Evolutionary conservation across 148 eudicot species (phyloP).

Genomic region (Fallopia convolvulus): DNA sequence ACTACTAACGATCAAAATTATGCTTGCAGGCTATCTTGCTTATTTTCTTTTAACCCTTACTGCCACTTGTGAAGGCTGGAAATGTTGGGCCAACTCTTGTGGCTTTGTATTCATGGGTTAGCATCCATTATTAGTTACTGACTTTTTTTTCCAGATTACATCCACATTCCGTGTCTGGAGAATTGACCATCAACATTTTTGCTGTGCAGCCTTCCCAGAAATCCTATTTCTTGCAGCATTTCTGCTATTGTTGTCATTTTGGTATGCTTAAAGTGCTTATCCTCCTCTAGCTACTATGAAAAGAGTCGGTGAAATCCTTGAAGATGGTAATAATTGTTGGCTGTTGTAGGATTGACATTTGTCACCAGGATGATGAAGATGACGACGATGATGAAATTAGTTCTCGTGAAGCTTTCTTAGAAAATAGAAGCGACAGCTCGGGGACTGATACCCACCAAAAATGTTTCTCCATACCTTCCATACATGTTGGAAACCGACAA

Average conservation of each 20-base stretch:
- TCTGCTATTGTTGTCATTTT: conserved; percentile 88
- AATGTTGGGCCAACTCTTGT: conserved; percentile 72
- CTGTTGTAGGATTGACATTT: conserved; percentile 76
- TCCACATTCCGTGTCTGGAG: not conserved
- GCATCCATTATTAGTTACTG: conserved; percentile 12
- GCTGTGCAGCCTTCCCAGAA: conserved; percentile 72
- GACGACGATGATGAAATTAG: conserved; percentile 69
- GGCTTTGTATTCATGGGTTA: conserved; percentile 90
- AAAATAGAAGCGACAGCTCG: conserved; percentile 24
- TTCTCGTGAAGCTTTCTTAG: conserved; percentile 54
- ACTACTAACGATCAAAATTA: not conserved
- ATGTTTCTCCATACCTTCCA: conserved; percentile 45
- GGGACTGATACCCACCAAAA: conserved; percentile 29
- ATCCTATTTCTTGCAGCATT: conserved; percentile 82
- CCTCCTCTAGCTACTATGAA: conserved; percentile 7
- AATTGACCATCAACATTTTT: conserved; percentile 10
- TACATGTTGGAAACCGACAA: conserved; percentile 79
- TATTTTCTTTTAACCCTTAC: conserved; percentile 62
- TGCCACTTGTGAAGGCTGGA: conserved; percentile 87
- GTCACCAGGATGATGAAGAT: conserved; percentile 86
- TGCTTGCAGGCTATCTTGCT: conserved; percentile 59
- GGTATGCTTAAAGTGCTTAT: conserved; percentile 39
- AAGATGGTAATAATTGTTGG: conserved; percentile 12
- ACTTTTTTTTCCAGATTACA: conserved; percentile 13
- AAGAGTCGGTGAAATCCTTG: not conserved